Conservation (phyloP, 257 asterid species). For the Solanum medicagineum region DNA sequence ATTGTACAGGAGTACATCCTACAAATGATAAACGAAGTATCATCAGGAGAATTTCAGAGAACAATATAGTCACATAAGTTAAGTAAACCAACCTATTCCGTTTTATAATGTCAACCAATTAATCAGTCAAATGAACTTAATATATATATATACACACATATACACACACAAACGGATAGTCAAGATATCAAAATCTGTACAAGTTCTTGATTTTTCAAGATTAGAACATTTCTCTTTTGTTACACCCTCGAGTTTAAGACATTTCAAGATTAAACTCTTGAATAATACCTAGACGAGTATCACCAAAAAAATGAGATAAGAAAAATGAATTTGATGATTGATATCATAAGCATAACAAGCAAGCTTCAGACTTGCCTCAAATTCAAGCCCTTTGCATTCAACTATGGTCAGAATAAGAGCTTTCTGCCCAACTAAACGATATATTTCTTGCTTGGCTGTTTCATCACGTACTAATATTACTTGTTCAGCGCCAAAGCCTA, state of each 20-base stretch:
- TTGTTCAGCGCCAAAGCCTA: conserved; percentile 64
- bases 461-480: conserved; percentile 56
- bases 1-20: conserved; percentile 64
- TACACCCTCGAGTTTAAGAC: too few relatives aligned
- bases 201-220: too few relatives aligned
- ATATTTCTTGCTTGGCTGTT: conserved; percentile 24
- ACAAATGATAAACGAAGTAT: not conserved
- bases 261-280: too few relatives aligned
- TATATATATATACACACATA: too few relatives aligned
- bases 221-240: too few relatives aligned
- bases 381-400: conserved; percentile 72
- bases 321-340: not conserved
- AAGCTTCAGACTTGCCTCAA: conserved; percentile 28
- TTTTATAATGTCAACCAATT: too few relatives aligned
- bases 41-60: not conserved
- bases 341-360: not conserved
- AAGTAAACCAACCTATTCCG: too few relatives aligned
- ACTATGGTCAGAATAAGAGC: conserved; percentile 48
- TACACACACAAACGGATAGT: too few relatives aligned
- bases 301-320: not conserved
- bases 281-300: too few relatives aligned
- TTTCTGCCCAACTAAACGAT: conserved; percentile 23
- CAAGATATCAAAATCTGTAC: too few relatives aligned
- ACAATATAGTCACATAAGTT: not conserved
- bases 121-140: too few relatives aligned